Evolutionary conservation across 75 land plant genomes (phyloP).

Genomic region (Pinus albicaulis): DNA sequence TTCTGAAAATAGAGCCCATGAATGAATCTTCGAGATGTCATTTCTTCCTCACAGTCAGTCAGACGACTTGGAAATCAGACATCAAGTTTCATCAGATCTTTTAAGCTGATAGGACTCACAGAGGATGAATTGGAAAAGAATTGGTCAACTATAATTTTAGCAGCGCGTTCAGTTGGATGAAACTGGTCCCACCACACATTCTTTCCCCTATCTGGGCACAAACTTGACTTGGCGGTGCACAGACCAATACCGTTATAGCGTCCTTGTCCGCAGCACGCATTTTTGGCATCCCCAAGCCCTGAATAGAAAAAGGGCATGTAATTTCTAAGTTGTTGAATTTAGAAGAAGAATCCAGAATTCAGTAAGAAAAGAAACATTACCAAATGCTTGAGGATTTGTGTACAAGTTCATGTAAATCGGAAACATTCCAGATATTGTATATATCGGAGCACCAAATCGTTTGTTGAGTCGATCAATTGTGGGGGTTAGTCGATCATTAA

Average conservation of each 20-base stretch:
- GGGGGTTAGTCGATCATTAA: conserved; percentile 11
- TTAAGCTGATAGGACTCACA: conserved; percentile 57
- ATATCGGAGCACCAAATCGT: conserved; percentile 5
- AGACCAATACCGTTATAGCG: conserved; percentile 47
- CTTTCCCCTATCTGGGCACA: conserved; percentile 43
- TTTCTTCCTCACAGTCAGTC: too few species aligned
- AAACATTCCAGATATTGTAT: conserved; percentile 18
- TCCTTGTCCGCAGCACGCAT: conserved; percentile 55
- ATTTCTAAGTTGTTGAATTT: background rate
- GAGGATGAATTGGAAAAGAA: conserved; percentile 30
- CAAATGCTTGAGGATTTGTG: background rate
- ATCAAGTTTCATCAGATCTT: conserved; percentile 31
- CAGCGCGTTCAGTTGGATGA: conserved; percentile 55
- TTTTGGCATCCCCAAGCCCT: conserved; percentile 25
- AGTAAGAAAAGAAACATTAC: background rate
- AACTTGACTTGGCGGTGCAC: conserved; percentile 42
- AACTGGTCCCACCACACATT: conserved; percentile 63
- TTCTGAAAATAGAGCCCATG: too few species aligned
- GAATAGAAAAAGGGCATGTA: background rate
- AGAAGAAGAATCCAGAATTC: background rate
- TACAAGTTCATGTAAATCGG: background rate
- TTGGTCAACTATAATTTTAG: conserved; percentile 30
- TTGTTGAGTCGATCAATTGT: conserved; percentile 16
- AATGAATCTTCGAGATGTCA: too few species aligned
- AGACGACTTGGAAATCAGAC: too few species aligned